Conservation (phyloP, 495 filamentous ascomycete species). For the Trichoderma asperelloides region DNA sequence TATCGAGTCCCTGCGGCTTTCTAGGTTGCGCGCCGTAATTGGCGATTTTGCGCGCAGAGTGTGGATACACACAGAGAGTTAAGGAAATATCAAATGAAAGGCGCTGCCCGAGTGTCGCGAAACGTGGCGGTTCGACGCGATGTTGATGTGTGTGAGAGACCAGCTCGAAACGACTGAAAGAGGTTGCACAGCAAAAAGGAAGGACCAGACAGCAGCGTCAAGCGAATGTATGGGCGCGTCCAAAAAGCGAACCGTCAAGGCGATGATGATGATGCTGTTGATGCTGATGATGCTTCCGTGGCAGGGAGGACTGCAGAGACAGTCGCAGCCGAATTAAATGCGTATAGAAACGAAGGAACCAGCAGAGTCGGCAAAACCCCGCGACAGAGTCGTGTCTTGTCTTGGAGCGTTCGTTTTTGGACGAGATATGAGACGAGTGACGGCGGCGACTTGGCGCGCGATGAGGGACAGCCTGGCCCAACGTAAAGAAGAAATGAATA, state of each 20-base stretch:
- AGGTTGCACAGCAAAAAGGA: conserved; percentile 6
- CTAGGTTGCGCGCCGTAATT: not conserved
- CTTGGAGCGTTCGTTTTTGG: not conserved
- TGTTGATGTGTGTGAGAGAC: not conserved
- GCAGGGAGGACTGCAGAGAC: conserved; percentile 1
- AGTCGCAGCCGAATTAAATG: conserved; percentile 6
- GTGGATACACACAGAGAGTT: not conserved
- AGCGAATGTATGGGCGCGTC: conserved; percentile 8
- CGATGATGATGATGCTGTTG: not conserved
- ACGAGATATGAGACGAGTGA: not conserved
- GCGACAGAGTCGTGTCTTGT: not conserved
- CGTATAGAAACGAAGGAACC: not conserved
- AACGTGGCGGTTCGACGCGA: conserved; percentile 4
- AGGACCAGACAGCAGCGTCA: not conserved
- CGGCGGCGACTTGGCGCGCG: not conserved
- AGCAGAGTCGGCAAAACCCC: conserved; percentile 2
- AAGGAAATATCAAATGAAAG: conserved; percentile 4
- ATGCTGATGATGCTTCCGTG: not conserved
- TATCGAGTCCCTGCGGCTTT: not conserved
- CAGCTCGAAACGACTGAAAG: conserved; percentile 8
- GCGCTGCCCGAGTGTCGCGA: conserved; percentile 5
- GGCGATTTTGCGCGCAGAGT: not conserved
- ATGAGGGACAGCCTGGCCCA: conserved; percentile 7
- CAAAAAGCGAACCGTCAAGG: conserved; percentile 9
- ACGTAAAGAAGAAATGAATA: not conserved